A percentile compares a stretch with the other conserved stretches of the same genome.
Evolutionary conservation across 495 filamentous ascomycete genomes (phyloP).

Genomic region (Penicillium coprophilum): DNA sequence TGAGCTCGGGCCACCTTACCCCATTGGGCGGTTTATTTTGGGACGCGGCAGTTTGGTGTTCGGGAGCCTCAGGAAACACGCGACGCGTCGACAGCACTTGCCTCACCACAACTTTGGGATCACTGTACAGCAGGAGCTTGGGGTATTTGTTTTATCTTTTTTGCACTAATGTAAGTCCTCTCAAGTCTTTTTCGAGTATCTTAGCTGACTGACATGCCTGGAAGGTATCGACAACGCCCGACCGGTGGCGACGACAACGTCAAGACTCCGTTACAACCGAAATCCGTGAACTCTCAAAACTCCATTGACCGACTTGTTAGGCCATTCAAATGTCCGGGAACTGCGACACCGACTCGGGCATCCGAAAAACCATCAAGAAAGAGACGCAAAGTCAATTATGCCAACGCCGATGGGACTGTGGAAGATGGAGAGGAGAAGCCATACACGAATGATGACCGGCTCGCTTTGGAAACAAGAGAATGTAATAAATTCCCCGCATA

Average conservation of each 20-base stretch:
- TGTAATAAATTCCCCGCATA: conserved; percentile 89
- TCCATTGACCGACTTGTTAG: conserved; percentile 70
- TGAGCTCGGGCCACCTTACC: not conserved
- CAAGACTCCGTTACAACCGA: conserved; percentile 38
- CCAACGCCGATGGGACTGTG: conserved; percentile 67
- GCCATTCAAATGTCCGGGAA: conserved; percentile 93
- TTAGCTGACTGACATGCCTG: conserved; percentile 9
- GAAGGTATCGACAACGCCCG: conserved; percentile 48
- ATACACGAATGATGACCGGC: conserved; percentile 84
- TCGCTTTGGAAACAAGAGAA: conserved; percentile 84
- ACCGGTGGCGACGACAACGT: conserved; percentile 30
- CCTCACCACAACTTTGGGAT: conserved; percentile 6
- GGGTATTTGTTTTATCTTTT: not conserved
- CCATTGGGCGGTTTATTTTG: conserved; percentile 31
- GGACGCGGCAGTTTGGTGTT: conserved; percentile 43
- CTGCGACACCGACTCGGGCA: conserved; percentile 65
- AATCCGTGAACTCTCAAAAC: conserved; percentile 51
- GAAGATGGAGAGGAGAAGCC: conserved; percentile 72
- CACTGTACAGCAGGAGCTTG: conserved; percentile 14
- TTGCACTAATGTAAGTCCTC: conserved; percentile 21
- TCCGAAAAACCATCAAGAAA: conserved; percentile 85
- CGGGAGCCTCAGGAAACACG: conserved; percentile 21
- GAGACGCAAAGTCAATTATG: conserved; percentile 85
- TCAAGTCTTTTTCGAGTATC: not conserved
- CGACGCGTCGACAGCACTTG: conserved; percentile 26